Evolutionary conservation across 2,329 filamentous ascomycete genomes (phyloP).

Genomic region (Leptodontidium sp.): DNA sequence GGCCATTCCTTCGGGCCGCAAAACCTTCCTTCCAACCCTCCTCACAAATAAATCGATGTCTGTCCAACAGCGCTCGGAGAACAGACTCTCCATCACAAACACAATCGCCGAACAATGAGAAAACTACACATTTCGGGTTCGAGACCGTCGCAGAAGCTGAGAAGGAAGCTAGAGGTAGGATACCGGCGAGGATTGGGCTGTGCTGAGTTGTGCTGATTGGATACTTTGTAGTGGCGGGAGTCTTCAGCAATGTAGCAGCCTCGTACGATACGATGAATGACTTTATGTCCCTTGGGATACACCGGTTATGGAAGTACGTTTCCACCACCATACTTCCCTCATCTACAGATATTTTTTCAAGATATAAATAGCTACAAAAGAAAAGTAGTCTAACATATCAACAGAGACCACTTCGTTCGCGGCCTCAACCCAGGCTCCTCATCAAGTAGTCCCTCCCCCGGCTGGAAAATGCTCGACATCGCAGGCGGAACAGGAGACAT

Average conservation of each 20-base stretch:
- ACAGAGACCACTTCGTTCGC: conserved; percentile 88
- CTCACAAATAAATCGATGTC: conserved; percentile 31
- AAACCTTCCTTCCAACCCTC: conserved; percentile 32
- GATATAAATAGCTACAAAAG: neutral
- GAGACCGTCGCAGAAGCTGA: conserved; percentile 48
- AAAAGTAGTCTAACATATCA: neutral
- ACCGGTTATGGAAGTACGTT: conserved; percentile 87
- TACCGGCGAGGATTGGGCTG: neutral
- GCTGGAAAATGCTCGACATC: conserved; percentile 88
- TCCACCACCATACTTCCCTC: neutral
- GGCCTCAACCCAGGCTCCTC: conserved; percentile 77
- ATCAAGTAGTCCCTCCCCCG: conserved; percentile 53
- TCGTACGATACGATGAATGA: conserved; percentile 99
- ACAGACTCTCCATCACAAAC: conserved; percentile 32
- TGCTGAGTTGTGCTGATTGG: conserved; percentile 24
- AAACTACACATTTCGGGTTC: conserved; percentile 49
- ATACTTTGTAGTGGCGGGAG: conserved; percentile 60
- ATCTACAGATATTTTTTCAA: neutral
- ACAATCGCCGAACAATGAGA: conserved; percentile 40
- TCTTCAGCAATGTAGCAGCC: conserved; percentile 92
- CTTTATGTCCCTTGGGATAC: conserved; percentile 96
- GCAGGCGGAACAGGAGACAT: conserved; percentile 98
- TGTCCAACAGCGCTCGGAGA: conserved; percentile 32
- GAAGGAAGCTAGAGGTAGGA: conserved; percentile 47
- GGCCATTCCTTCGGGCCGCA: conserved; percentile 36